Percentiles rank a stretch among this genome's conserved stretches.
phyloP scores from a whole-genome alignment of 129 eudicot genomes.

The Scalesia atractyloides region DNA sequence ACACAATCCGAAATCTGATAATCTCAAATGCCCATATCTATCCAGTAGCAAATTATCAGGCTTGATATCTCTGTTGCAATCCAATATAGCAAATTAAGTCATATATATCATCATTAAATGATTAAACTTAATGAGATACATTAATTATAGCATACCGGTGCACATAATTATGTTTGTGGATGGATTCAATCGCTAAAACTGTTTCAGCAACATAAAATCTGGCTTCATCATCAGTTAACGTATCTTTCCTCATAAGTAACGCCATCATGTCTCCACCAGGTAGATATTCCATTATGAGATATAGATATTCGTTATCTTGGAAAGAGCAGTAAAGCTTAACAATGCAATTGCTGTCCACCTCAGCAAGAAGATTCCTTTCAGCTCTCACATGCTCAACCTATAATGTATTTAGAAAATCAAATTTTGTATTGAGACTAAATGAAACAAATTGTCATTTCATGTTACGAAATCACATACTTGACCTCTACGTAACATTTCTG shows the following conservation, averaged over 20 bases:
- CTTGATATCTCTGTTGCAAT: conserved; percentile 80
- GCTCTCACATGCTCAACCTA: conserved; percentile 97
- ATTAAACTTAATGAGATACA: background rate
- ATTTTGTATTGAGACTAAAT: conserved; percentile 17
- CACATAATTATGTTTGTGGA: conserved; percentile 82
- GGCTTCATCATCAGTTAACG: conserved; percentile 74
- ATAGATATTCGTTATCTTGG: conserved; percentile 84
- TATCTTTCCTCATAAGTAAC: conserved; percentile 86
- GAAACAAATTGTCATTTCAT: conserved; percentile 5
- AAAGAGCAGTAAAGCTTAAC: conserved; percentile 87
- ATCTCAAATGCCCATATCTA: conserved; percentile 79
- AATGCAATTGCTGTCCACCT: conserved; percentile 91
- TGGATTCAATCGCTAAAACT: conserved; percentile 92
- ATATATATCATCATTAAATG: conserved; percentile 17
- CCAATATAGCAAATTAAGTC: conserved; percentile 10
- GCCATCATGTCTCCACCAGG: conserved; percentile 99
- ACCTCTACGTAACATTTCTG: conserved; percentile 98
- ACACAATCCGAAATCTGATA: conserved; percentile 88
- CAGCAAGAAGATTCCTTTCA: conserved; percentile 94
- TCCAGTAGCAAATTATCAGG: conserved; percentile 94
- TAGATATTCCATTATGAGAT: conserved; percentile 91
- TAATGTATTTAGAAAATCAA: conserved; percentile 31
- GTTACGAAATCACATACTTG: conserved; percentile 55
- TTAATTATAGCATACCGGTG: conserved; percentile 50
- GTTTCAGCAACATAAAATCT: conserved; percentile 93